Conservation (phyloP, 2,329 filamentous ascomycete genomes). For the Cladosporium sphaerospermum region DNA sequence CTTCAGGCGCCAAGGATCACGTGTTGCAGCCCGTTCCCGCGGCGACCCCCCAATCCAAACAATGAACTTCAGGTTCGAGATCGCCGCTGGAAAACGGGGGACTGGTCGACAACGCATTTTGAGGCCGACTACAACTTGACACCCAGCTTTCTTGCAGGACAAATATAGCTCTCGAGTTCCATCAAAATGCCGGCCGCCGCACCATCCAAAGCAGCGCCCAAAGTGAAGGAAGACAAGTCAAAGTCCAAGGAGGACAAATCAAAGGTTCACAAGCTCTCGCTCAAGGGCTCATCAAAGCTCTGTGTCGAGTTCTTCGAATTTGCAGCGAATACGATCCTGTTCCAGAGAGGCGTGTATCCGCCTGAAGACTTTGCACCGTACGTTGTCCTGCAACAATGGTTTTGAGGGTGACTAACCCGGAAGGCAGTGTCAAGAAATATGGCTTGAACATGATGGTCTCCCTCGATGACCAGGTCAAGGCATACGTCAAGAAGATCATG, state of each 20-base stretch:
- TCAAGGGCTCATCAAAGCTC: slow-evolving; percentile 80
- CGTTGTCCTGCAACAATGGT: slow-evolving; percentile 28
- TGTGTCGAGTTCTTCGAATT: slow-evolving; percentile 99
- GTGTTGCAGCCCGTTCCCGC: slow-evolving; percentile 4
- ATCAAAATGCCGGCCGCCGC: slow-evolving; percentile 16
- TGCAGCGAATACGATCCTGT: slow-evolving; percentile 96
- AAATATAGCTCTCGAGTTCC: neutral
- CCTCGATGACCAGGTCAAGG: slow-evolving; percentile 94
- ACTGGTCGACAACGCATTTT: neutral
- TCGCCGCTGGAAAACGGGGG: neutral
- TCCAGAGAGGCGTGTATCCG: slow-evolving; percentile 77
- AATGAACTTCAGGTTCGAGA: slow-evolving; percentile 6
- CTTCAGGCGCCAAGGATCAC: slow-evolving; percentile 9
- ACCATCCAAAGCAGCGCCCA: slow-evolving; percentile 14
- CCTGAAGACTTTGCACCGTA: slow-evolving; percentile 94
- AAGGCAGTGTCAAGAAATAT: slow-evolving; percentile 87
- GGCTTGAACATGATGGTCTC: slow-evolving; percentile 97
- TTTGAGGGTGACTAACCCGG: slow-evolving; percentile 13
- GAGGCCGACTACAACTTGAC: neutral
- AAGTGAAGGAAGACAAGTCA: slow-evolving; percentile 32
- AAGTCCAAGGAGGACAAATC: slow-evolving; percentile 53
- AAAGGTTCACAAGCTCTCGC: slow-evolving; percentile 88
- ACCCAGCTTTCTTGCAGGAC: neutral
- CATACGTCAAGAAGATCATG: slow-evolving; percentile 99
- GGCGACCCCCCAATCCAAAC: slow-evolving; percentile 9